Evolutionary conservation across 2,329 filamentous ascomycete genomes (phyloP).

Genomic region (Xylaria sp.): DNA sequence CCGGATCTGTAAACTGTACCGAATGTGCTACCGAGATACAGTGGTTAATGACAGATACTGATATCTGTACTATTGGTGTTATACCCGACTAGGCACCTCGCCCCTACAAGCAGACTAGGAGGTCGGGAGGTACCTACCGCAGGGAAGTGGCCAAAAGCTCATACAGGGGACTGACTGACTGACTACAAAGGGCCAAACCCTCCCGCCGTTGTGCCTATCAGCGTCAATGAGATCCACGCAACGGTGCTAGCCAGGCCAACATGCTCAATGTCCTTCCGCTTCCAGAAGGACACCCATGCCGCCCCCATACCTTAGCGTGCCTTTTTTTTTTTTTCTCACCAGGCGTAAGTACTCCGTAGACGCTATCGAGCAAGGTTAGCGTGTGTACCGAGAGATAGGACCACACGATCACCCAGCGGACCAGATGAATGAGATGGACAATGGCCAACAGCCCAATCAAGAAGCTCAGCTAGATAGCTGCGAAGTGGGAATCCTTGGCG

Average conservation of each 20-base stretch:
- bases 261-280: constrained; percentile 49
- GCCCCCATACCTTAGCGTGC: constrained; percentile 40
- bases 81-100: background rate
- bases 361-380: constrained; percentile 38
- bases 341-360: background rate
- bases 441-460: constrained; percentile 31
- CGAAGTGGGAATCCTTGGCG: constrained; percentile 28
- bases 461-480: constrained; percentile 26
- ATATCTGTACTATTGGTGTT: background rate
- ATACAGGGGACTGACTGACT: constrained; percentile 9
- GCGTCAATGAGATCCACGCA: constrained; percentile 23
- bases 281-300: constrained; percentile 46
- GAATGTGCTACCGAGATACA: background rate
- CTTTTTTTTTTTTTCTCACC: constrained; percentile 30
- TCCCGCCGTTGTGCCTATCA: constrained; percentile 22
- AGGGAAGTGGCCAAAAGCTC: background rate
- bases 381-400: constrained; percentile 14
- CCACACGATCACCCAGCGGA: constrained; percentile 42
- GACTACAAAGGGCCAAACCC: constrained; percentile 15
- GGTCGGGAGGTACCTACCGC: no score
- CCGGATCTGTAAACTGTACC: background rate
- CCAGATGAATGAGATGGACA: constrained; percentile 26
- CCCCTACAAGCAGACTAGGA: background rate
- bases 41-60: background rate
- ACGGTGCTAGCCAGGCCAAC: constrained; percentile 29